phyloP scores from a whole-genome alignment of 441 rosid species.

The Codiaeum variegatum region DNA sequence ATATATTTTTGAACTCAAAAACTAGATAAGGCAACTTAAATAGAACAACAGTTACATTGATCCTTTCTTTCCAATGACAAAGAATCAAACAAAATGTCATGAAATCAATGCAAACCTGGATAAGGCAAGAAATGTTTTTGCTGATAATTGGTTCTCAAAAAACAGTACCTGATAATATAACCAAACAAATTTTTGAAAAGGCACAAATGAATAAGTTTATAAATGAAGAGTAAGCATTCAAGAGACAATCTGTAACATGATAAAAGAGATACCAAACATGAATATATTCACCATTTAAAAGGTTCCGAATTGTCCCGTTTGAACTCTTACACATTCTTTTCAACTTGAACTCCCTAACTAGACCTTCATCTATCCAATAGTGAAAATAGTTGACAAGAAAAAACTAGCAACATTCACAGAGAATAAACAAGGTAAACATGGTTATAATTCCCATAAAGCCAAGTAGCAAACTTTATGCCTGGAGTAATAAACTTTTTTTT shows the following conservation, averaged over 20 bases:
- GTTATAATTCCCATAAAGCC: not conserved
- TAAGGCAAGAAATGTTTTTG: conserved; percentile 73
- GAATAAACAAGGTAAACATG: not conserved
- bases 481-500: too few species aligned
- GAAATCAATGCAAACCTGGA: conserved; percentile 47
- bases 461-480: conserved; percentile 35
- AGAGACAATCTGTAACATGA: conserved; percentile 17
- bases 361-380: conserved; percentile 62
- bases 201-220: not conserved
- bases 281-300: conserved; percentile 60
- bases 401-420: not conserved
- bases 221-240: not conserved
- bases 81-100: conserved; percentile 11
- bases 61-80: not conserved
- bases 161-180: conserved; percentile 63
- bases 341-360: conserved; percentile 71
- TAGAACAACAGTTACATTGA: not conserved
- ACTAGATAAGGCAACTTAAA: too few species aligned
- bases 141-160: conserved; percentile 91
- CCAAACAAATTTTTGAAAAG: not conserved
- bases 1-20: too few species aligned
- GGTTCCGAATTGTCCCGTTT: conserved; percentile 88
- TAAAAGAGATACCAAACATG: not conserved
- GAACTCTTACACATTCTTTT: conserved; percentile 96
- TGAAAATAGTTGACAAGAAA: not conserved